Percentiles rank a stretch among this genome's conserved stretches.
Evolutionary conservation across 805 yeast species (phyloP).

Genomic region (Clavispora asparagi): DNA sequence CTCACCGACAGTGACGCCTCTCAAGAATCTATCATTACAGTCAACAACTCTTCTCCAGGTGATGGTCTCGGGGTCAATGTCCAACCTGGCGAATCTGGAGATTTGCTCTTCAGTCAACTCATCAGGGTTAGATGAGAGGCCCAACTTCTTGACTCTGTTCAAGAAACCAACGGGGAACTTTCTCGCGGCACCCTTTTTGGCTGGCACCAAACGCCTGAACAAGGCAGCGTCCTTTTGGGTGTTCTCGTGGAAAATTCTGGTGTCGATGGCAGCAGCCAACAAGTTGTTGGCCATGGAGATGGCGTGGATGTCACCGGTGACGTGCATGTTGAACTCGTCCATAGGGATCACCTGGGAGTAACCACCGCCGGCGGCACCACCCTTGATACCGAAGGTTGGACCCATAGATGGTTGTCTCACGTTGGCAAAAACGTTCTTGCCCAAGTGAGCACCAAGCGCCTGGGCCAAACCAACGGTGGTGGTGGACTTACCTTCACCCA

Average conservation of each 20-base stretch:
- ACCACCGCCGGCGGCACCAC: constrained; percentile 92
- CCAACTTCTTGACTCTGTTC: constrained; percentile 61
- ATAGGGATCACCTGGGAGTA: constrained; percentile 83
- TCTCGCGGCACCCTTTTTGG: constrained; percentile 59
- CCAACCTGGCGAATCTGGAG: constrained; percentile 58
- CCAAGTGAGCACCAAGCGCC: constrained; percentile 72
- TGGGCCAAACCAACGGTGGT: constrained; percentile 81
- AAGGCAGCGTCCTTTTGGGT: constrained; percentile 72
- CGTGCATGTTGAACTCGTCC: constrained; percentile 85
- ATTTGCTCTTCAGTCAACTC: constrained; percentile 68
- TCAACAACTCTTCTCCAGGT: constrained; percentile 84
- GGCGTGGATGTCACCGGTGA: constrained; percentile 84
- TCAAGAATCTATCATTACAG: constrained; percentile 73
- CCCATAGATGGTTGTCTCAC: constrained; percentile 89
- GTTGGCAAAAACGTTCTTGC: constrained; percentile 66
- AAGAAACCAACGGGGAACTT: constrained; percentile 64
- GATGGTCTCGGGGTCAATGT: constrained; percentile 74
- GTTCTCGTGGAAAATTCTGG: constrained; percentile 78
- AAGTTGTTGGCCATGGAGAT: constrained; percentile 77
- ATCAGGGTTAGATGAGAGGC: constrained; percentile 71
- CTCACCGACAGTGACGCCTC: constrained; percentile 76
- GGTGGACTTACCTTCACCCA: constrained; percentile 83
- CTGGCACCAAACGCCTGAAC: constrained; percentile 71
- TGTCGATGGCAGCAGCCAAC: constrained; percentile 80
- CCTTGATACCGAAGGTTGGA: constrained; percentile 82